Evolutionary conservation across 2,329 filamentous ascomycete genomes (phyloP), one percentile per base, ranked within the genome.

Genomic region (Colletotrichum sp.): DNA sequence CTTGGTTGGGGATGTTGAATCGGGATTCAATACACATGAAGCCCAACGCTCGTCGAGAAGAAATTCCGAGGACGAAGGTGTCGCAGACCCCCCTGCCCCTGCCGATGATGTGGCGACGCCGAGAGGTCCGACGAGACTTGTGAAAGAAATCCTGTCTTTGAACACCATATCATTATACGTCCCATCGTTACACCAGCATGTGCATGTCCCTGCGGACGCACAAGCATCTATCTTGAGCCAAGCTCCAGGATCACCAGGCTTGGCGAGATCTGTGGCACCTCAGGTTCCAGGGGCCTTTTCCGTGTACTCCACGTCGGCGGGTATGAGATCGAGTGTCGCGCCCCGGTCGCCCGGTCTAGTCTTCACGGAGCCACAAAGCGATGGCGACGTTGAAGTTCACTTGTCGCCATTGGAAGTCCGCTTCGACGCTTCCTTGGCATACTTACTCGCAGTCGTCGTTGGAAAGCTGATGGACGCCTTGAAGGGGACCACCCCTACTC

Each of bases 231-330:
- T 80, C 5, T 74, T 80, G 11, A 79, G 82, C 29, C 78, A 84
- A 8, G 79, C 81, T 9, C 80, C 83, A 36, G 82, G 83, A 16
- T 77, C 71, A 2, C 76, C 70, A 29, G 73, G 80, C 11, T 73
- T 88, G 49, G 80, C 81, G 0, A 83, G 80, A 49, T 89, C 88
- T 3, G 77, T 86, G 13, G 86, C 86, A n/a, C 87, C 88, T 0
- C 87, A 92, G 79, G 81, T 93, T 5, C 92, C 92, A 2, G 92
- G 92, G 1, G 88, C 92, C 4, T 93, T 93, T 80, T 93, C 92
- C 0, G 84, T 90, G 3, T 83, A 89, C 66, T 77, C 77, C 15
- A 77, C 77, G 9, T 72, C 77, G 25, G 55, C 76, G 11, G 61
- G 32, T 3, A 32, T 69, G 52, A 75, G 65, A n/a, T 52, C 76